These are phyloP conservation scores for Solanum hybrid DNA, from an alignment of 305 asterid genomes.

Conservation along the genomic window DNA sequence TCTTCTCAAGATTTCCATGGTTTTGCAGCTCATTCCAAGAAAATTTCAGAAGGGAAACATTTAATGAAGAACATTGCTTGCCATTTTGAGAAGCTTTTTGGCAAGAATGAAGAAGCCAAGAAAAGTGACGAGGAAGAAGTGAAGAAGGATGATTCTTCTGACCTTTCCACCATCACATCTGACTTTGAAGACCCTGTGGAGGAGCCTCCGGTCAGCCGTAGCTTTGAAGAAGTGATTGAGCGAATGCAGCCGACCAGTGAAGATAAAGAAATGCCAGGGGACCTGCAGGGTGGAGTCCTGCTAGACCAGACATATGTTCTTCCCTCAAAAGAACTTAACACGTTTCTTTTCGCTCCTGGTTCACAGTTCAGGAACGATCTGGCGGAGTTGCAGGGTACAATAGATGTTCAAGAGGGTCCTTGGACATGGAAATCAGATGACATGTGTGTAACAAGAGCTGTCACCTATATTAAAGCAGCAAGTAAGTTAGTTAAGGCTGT, in stretches of 20 bases:
- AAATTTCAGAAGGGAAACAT: constrained; percentile 44
- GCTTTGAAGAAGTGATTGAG: constrained; percentile 43
- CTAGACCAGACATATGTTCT: constrained; percentile 48
- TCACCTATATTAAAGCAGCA: constrained; percentile 62
- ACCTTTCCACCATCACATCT: constrained; percentile 26
- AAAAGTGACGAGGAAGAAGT: constrained; percentile 30
- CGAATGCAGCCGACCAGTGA: constrained; percentile 32
- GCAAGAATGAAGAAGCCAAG: constrained; percentile 40
- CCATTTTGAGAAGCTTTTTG: constrained; percentile 53
- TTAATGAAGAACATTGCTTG: constrained; percentile 48
- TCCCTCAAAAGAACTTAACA: constrained; percentile 47
- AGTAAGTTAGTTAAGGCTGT: constrained; percentile 65
- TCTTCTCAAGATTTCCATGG: constrained; percentile 22
- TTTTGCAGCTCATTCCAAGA: constrained; percentile 21
- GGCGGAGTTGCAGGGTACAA: constrained; percentile 56
- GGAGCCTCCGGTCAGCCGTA: constrained; percentile 24
- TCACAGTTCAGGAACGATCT: constrained; percentile 48
- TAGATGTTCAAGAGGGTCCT: constrained; percentile 49
- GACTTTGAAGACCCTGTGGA: constrained; percentile 38
- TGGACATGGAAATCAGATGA: constrained; percentile 56
- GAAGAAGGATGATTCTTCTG: constrained; percentile 35
- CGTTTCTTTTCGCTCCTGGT: constrained; percentile 46
- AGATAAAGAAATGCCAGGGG: constrained; percentile 39
- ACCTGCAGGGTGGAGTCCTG: constrained; percentile 67
- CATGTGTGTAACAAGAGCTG: constrained; percentile 38